These are phyloP conservation scores for Cynara cardunculus DNA, from an alignment of 129 eudicot species.

Conservation along the genomic window DNA sequence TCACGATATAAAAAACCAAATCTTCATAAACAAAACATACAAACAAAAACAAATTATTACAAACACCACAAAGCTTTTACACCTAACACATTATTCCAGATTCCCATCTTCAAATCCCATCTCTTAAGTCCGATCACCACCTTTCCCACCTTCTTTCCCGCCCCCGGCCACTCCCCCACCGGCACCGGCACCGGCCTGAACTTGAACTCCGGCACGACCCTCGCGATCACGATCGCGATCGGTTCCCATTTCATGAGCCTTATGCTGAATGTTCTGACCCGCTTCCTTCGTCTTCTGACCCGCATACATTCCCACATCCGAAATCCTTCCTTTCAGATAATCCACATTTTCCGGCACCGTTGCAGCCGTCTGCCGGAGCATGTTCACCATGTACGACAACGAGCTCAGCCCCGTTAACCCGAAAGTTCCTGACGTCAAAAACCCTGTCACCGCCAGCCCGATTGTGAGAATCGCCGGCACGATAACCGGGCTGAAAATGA, in stretches of 20 bases:
- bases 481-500: slow-evolving; percentile 69
- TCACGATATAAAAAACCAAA: background rate
- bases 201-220: slow-evolving; percentile 9
- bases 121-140: slow-evolving; percentile 17
- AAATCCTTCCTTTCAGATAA: slow-evolving; percentile 27
- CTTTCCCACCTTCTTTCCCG: slow-evolving; percentile 26
- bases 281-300: slow-evolving; percentile 49
- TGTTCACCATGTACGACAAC: slow-evolving; percentile 55
- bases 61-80: background rate
- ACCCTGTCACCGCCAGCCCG: slow-evolving; percentile 61
- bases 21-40: slow-evolving; percentile 1
- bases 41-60: background rate
- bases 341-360: slow-evolving; percentile 34
- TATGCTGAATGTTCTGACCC: slow-evolving; percentile 44
- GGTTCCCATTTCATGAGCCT: slow-evolving; percentile 41
- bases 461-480: slow-evolving; percentile 59
- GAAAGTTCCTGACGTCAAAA: slow-evolving; percentile 68
- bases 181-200: background rate
- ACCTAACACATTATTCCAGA: slow-evolving; percentile 3
- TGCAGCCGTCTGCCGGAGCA: slow-evolving; percentile 31
- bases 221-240: background rate
- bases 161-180: background rate
- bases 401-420: slow-evolving; percentile 76
- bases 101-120: background rate
- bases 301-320: slow-evolving; percentile 38